A percentile compares a stretch with the other conserved stretches of the same genome.
Evolutionary conservation across 495 filamentous ascomycete species (phyloP).

Genomic region (Sphaerosporella brunnea): DNA sequence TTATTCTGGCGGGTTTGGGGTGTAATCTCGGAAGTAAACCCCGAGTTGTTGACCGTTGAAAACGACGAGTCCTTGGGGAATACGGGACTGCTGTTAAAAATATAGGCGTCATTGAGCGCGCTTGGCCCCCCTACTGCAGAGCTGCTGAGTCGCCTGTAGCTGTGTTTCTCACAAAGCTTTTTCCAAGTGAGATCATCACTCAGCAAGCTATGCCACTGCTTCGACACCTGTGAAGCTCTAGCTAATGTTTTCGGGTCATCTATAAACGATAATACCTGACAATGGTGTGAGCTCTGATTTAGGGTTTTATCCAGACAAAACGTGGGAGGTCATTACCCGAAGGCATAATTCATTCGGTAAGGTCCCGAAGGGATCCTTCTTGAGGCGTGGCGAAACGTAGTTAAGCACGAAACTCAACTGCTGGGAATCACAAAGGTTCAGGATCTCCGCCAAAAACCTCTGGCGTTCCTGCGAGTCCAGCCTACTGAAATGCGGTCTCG

Average conservation of each 20-base stretch:
- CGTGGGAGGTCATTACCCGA: conserved; percentile 38
- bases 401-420: conserved; percentile 88
- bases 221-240: conserved; percentile 80
- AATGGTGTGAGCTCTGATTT: conserved; percentile 4
- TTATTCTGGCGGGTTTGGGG: conserved; percentile 21
- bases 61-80: conserved; percentile 22
- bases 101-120: conserved; percentile 16
- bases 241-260: conserved; percentile 88
- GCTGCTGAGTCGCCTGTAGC: conserved; percentile 44
- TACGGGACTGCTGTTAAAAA: conserved; percentile 17
- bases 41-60: conserved; percentile 13
- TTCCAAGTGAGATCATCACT: conserved; percentile 98
- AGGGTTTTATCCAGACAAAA: neutral
- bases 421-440: conserved; percentile 84
- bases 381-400: conserved; percentile 76
- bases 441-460: conserved; percentile 56
- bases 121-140: conserved; percentile 12
- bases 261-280: conserved; percentile 74
- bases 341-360: conserved; percentile 86
- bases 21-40: conserved; percentile 24
- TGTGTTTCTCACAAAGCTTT: conserved; percentile 82
- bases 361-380: conserved; percentile 83
- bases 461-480: conserved; percentile 32
- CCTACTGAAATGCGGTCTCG: conserved; percentile 25
- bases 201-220: conserved; percentile 77